Conservation (phyloP, 139 green algal species). For the Coelastrella sp. region DNA sequence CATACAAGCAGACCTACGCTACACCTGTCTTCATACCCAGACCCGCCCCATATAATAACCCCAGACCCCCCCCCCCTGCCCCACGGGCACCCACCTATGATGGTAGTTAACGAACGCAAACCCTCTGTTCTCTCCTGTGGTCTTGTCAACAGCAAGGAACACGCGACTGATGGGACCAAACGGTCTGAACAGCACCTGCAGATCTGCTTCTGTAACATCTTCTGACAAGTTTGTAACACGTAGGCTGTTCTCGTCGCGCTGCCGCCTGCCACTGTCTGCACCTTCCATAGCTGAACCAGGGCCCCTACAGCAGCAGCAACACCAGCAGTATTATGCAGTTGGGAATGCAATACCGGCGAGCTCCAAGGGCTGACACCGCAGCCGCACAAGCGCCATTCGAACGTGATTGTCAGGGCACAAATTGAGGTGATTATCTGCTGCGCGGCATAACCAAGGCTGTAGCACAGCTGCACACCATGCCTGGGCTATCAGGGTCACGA, state of each 20-base stretch:
- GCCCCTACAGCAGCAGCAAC: constrained; percentile 15
- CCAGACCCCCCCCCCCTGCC: too few species aligned
- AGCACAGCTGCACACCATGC: too few species aligned
- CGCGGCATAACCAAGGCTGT: too few species aligned
- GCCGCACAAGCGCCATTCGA: too few species aligned
- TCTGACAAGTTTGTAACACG: constrained; percentile 97
- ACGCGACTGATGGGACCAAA: constrained; percentile 95
- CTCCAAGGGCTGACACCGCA: too few species aligned
- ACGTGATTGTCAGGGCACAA: too few species aligned
- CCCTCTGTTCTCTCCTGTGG: constrained; percentile 92
- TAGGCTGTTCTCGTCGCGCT: constrained; percentile 95
- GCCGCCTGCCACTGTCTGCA: constrained; percentile 35
- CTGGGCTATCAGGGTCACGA: too few species aligned
- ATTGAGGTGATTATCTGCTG: too few species aligned
- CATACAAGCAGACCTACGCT: neutral
- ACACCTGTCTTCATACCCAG: too few species aligned
- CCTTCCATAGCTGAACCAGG: constrained; percentile 31
- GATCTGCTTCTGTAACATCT: constrained; percentile 33
- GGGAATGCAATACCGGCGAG: too few species aligned
- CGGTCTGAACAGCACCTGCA: constrained; percentile 91
- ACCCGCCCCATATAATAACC: too few species aligned
- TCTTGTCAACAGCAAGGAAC: constrained; percentile 96
- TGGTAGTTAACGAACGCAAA: constrained; percentile 99
- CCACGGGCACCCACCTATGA: constrained; percentile 61
- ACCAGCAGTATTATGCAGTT: too few species aligned